A percentile compares a stretch with the other conserved stretches of the same genome.
Evolutionary conservation across 805 yeast species (phyloP).

Genomic region (Yamadazyma kitorensis): DNA sequence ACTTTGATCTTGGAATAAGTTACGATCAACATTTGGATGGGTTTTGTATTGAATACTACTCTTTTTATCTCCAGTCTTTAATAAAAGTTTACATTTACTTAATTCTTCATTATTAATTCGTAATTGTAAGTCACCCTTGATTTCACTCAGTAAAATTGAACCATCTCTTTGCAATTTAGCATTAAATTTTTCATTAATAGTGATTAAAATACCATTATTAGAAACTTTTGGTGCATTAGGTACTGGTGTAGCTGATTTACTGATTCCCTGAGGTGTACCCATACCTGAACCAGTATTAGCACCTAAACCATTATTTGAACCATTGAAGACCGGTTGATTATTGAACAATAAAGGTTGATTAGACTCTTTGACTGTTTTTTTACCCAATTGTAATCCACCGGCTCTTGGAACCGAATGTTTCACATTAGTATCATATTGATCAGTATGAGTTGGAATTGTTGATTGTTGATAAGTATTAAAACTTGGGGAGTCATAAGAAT

Average conservation of each 20-base stretch:
- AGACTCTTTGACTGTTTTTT: constrained; percentile 36
- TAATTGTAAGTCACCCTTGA: constrained; percentile 87
- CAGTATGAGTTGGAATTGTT: constrained; percentile 3
- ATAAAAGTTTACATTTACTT: constrained; percentile 61
- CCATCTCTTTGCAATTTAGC: constrained; percentile 88
- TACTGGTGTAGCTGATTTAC: constrained; percentile 14
- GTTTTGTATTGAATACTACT: constrained; percentile 75
- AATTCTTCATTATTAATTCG: constrained; percentile 76
- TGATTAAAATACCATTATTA: constrained; percentile 78
- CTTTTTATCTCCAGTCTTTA: constrained; percentile 48
- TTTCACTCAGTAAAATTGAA: constrained; percentile 60
- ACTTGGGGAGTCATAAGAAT: constrained; percentile 1
- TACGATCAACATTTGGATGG: constrained; percentile 92
- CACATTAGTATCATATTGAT: neutral
- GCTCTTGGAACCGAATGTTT: constrained; percentile 9
- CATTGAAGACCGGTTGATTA: constrained; percentile 34
- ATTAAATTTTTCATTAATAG: constrained; percentile 71
- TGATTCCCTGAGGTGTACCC: constrained; percentile 8
- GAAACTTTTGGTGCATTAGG: constrained; percentile 23
- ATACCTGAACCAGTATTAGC: constrained; percentile 14
- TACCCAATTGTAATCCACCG: constrained; percentile 79
- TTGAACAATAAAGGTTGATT: constrained; percentile 28
- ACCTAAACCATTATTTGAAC: constrained; percentile 11
- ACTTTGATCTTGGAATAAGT: constrained; percentile 53
- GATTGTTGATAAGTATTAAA: constrained; percentile 25